Evolutionary conservation across 139 green algal species (phyloP), one percentile per base, ranked within the genome.

Genomic region (Chlorella ohadii): DNA sequence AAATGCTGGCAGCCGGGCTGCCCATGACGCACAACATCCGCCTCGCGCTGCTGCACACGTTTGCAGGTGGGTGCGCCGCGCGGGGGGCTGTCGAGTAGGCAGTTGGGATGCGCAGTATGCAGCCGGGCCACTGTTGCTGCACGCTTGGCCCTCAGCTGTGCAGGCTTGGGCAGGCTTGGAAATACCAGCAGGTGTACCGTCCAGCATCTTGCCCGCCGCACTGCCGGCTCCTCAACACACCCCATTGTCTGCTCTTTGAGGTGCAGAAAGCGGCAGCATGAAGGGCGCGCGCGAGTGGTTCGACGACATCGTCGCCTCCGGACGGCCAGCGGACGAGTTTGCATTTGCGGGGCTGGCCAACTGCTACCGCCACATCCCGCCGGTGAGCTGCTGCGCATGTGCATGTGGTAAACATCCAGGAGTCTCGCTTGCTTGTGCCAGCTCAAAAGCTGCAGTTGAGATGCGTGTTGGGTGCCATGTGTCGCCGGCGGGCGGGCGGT

Each of bases 41-140:
- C 55, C 67, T 87, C n/a, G 83, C 83, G n/a, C 39, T 78, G 75
- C 83, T 87, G 31, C 47, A 84, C 23, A 41, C 75, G 0, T 77
- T 80, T 39, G 65, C 83, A 15, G 80, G 80, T 79, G 56, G 0
- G 79, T 22, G 47, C 51, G 39, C 28, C 39, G 75, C 20, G 31
- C 38, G 28, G 72, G 47, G 28, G 47, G 41, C n/a, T n/a, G n/a
- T n/a, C n/a, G n/a, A n/a, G n/a, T n/a, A n/a, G n/a, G n/a, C n/a
- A n/a, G n/a, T n/a, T n/a, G n/a, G n/a, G n/a, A n/a, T n/a, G n/a
- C n/a, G n/a, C n/a, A n/a, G n/a, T n/a, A n/a, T n/a, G n/a, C n/a
- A n/a, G n/a, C n/a, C n/a, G n/a, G n/a, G n/a, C n/a, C n/a, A n/a
- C n/a, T n/a, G n/a, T n/a, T n/a, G n/a, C n/a, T n/a, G n/a, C n/a